Evolutionary conservation across 306 rosid genomes (phyloP), one percentile per base, ranked within the genome.

Genomic region (Rubus parviflorus): DNA sequence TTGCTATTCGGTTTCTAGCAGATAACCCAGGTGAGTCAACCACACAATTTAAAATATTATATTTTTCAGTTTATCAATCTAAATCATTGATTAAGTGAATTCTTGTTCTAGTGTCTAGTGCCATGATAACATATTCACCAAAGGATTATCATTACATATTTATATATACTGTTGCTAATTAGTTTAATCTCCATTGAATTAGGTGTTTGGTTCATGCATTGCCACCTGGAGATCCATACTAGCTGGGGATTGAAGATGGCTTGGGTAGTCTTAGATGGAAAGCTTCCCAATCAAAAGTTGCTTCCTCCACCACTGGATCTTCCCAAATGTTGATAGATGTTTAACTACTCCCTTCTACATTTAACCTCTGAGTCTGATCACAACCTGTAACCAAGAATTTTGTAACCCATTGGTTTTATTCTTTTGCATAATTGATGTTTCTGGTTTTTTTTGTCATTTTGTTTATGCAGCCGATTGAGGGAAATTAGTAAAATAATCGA

Each of bases 181-280:
- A 30, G 35, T 30, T 30, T 30, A 30, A 30, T 30, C 35, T 30
- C 35, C 35, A 30, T 30, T 30, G 35, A 30, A 30, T 30, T 30
- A 30, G 35, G 95, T 17, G 95, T 77, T 17, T 90, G 92, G 95
- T 88, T 90, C 77, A 89, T 87, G 91, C 93, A 89, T 79, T 89
- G 93, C 68, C 91, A 87, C 41, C 72, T 87, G 76, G 93, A 88
- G 79, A 70, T 86, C 30, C 92, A 88, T 78, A 88, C 91, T 11
- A 88, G 92, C 41, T 88, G 92, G 95, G 95, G 95, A 43, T 81
- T 90, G 51, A 90, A 69, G 81, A 90, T 90, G 92, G 89, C 89
- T 4, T 90, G 95, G 92, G 14, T 86, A 35, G 92, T 88, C 1
- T 78, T 88, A 61, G 89, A 88, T 75, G 95, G 92, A 70, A 81